Evolutionary conservation across 2,329 filamentous ascomycete genomes (phyloP), one percentile per base, ranked within the genome.

Genomic region (Neofusicoccum sp.): DNA sequence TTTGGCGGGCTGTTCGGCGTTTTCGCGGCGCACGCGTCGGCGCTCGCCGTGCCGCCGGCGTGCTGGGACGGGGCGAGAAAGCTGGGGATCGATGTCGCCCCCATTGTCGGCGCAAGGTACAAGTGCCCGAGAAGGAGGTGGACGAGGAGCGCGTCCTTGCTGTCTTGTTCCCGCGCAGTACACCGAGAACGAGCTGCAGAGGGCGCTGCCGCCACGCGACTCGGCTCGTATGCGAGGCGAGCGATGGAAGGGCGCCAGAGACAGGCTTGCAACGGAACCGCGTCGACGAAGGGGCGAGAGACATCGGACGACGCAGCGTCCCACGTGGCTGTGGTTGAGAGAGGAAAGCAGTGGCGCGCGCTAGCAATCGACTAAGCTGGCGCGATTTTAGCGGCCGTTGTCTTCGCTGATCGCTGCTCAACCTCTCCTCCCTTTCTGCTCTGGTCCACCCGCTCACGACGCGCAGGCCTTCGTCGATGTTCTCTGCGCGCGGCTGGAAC

Each of bases 311-410:
- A 34, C 45, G 45, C 44, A 26, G 16, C 9, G 20, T 6, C 20
- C 48, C 48, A 51, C 48, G 48, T 51, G 48, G 31, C 11, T 12
- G 41, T 20, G 41, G 20, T 44, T 44, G 20, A 44, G 26, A 34
- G n/a, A 12, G 20, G 20, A 24, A 38, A 20, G 8, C 20, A 16
- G 34, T 31, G 49, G 49, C 49, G 24, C 45, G 33, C 20, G 20
- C 48, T 28, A 16, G 33, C 24, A 6, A 6, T 30, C 41, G 36
- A 33, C 51, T 43, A 56, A 33, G 51, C 38, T 4, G 51, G 26
- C 28, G 51, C 26, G 36, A n/a, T 14, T 44, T 56, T 56, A 43
- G 51, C 51, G 51, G 51, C 51, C 51, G 51, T 56, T 56, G 36
- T 38, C 14, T 31, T 43, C 38, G 51, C 36, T 43, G 51, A 54